Percentiles rank a stretch among this genome's conserved stretches.
Conservation (phyloP, 2,329 filamentous ascomycete species). For the Cadophora gregata region DNA sequence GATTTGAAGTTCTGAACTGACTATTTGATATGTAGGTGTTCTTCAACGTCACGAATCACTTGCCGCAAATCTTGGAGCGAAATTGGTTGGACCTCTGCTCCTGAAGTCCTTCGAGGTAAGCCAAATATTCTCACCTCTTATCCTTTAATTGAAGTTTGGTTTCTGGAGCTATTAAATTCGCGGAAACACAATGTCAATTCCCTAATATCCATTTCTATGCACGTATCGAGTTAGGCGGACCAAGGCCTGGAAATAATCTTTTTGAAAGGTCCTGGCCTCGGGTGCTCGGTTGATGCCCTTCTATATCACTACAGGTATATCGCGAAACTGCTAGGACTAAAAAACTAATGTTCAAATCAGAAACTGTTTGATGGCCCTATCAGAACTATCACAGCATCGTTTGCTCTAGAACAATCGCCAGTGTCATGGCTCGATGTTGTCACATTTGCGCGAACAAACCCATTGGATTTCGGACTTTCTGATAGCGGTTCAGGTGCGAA, state of each 20-base stretch:
- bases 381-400: conserved; percentile 49
- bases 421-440: conserved; percentile 88
- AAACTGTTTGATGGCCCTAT: conserved; percentile 84
- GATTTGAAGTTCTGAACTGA: not conserved
- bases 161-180: not conserved
- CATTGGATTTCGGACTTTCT: conserved; percentile 76
- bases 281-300: not conserved
- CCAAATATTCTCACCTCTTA: not conserved
- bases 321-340: not conserved
- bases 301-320: not conserved
- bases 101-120: conserved; percentile 77
- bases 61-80: conserved; percentile 82
- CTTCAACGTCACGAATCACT: conserved; percentile 86
- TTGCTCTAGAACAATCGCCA: conserved; percentile 63
- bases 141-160: not conserved
- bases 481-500: conserved; percentile 71
- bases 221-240: not conserved
- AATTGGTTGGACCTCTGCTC: conserved; percentile 80
- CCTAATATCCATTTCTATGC: not conserved
- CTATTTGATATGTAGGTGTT: conserved; percentile 58
- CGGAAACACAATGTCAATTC: not conserved
- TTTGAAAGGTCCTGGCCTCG: not conserved
- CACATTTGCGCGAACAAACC: conserved; percentile 80
- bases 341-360: conserved; percentile 15
- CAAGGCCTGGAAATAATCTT: not conserved